These are phyloP conservation scores for Dryas alaskensis DNA, from an alignment of 306 rosid species.

Conservation along the genomic window DNA sequence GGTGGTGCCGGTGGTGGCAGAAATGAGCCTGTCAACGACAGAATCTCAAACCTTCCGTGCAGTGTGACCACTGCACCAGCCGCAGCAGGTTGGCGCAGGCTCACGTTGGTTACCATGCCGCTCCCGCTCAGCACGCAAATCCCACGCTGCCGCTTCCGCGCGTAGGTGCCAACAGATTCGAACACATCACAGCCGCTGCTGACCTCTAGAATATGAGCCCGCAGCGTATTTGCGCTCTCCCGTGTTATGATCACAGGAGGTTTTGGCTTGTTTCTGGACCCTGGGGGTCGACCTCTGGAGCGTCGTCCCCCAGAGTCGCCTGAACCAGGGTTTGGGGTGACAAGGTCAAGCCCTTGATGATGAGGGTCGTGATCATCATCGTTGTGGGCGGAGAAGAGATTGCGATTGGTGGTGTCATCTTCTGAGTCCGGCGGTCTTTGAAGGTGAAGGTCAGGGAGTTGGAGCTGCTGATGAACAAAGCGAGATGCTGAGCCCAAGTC, in stretches of 20 bases:
- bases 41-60: conserved; percentile 73
- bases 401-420: conserved; percentile 24
- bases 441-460: conserved; percentile 66
- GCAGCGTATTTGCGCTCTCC: conserved; percentile 82
- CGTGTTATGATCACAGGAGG: conserved; percentile 84
- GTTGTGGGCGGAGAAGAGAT: conserved; percentile 23
- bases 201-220: conserved; percentile 90
- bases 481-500: conserved; percentile 94
- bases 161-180: conserved; percentile 74
- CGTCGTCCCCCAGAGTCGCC: conserved; percentile 59
- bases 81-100: conserved; percentile 58
- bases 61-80: conserved; percentile 59
- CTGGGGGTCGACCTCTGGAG: conserved; percentile 77
- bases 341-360: conserved; percentile 51
- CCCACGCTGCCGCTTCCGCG: conserved; percentile 79
- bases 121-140: conserved; percentile 81
- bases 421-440: conserved; percentile 36
- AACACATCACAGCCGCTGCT: conserved; percentile 78
- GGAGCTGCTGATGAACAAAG: conserved; percentile 68
- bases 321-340: conserved; percentile 41
- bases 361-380: conserved; percentile 30
- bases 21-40: conserved; percentile 73
- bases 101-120: conserved; percentile 79
- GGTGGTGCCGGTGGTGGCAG: conserved; percentile 96
- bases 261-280: conserved; percentile 73